Evolutionary conservation across 2,329 filamentous ascomycete genomes (phyloP).

Genomic region (Aspergillus transmontanensis): DNA sequence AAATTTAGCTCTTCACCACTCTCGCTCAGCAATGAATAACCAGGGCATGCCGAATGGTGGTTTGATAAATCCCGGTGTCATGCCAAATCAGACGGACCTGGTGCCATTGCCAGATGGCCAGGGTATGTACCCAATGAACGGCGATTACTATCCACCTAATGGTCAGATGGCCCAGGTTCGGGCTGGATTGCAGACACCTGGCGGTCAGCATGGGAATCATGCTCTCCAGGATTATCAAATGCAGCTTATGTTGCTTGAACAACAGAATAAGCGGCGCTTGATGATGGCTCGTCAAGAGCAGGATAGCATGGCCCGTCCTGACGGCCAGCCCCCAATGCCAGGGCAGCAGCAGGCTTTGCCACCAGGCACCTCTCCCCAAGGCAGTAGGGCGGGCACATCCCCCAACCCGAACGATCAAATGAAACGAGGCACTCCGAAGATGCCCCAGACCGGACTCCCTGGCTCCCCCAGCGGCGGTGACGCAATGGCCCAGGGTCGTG

Average conservation of each 20-base stretch:
- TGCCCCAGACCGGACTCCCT: slow-evolving; percentile 59
- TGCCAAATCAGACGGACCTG: slow-evolving; percentile 80
- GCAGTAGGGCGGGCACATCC: slow-evolving; percentile 59
- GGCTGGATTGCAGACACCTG: slow-evolving; percentile 43
- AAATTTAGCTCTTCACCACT: slow-evolving; percentile 78
- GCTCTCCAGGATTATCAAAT: slow-evolving; percentile 71
- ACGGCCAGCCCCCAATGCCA: slow-evolving; percentile 50
- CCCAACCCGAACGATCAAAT: slow-evolving; percentile 65
- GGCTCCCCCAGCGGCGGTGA: slow-evolving; percentile 61
- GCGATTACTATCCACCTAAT: slow-evolving; percentile 60
- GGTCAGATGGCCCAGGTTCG: slow-evolving; percentile 56
- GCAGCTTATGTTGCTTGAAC: slow-evolving; percentile 69
- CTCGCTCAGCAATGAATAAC: slow-evolving; percentile 74
- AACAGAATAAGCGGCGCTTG: slow-evolving; percentile 68
- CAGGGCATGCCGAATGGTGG: slow-evolving; percentile 73
- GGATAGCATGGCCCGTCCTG: slow-evolving; percentile 59
- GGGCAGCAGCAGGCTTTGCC: slow-evolving; percentile 51
- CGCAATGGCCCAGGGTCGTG: slow-evolving; percentile 57
- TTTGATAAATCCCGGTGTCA: slow-evolving; percentile 64
- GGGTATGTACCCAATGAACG: slow-evolving; percentile 45
- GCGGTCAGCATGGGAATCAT: slow-evolving; percentile 55
- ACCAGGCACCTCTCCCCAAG: slow-evolving; percentile 60
- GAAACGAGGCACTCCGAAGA: slow-evolving; percentile 64
- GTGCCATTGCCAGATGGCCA: slow-evolving; percentile 70
- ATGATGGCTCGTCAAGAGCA: slow-evolving; percentile 70